phyloP scores from a whole-genome alignment of 805 yeast genomes.

The Wickerhamomyces alni region DNA sequence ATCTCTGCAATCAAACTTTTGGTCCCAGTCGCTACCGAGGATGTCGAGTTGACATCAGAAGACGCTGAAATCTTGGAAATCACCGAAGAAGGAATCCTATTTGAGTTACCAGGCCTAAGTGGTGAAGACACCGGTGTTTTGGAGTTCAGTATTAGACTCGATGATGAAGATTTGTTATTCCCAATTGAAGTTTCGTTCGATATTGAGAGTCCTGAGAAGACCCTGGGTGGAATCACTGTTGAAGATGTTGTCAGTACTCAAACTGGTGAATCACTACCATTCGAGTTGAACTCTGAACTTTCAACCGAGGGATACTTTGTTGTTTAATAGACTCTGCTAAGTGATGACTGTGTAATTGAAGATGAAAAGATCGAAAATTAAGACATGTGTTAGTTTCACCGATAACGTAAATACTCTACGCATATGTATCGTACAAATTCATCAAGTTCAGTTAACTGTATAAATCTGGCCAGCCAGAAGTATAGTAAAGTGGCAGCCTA shows the following conservation, averaged over 20 bases:
- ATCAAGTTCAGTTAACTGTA: constrained; percentile 6
- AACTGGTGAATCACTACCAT: constrained; percentile 58
- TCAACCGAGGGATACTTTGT: constrained; percentile 55
- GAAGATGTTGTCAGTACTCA: constrained; percentile 46
- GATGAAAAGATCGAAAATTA: background rate
- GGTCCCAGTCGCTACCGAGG: constrained; percentile 63
- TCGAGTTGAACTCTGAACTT: constrained; percentile 55
- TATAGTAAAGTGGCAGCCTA: constrained; percentile 44
- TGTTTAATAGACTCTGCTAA: constrained; percentile 27
- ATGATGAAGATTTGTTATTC: constrained; percentile 79
- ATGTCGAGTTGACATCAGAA: constrained; percentile 44
- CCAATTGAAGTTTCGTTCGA: constrained; percentile 75
- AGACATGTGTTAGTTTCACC: background rate
- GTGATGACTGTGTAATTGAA: too few species aligned
- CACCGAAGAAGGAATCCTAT: constrained; percentile 63
- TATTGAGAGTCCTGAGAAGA: constrained; percentile 38
- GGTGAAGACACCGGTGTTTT: constrained; percentile 62
- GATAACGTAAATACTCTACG: too few species aligned
- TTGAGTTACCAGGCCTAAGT: constrained; percentile 52
- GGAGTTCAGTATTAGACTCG: constrained; percentile 72
- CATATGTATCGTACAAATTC: too few species aligned
- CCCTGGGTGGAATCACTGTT: constrained; percentile 63
- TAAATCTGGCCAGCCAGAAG: constrained; percentile 52
- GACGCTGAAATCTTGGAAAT: constrained; percentile 52
- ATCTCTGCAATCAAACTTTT: constrained; percentile 48